These are phyloP conservation scores for Vickermania spadyakhi DNA, from an alignment of 208 protist species.

Conservation along the genomic window DNA sequence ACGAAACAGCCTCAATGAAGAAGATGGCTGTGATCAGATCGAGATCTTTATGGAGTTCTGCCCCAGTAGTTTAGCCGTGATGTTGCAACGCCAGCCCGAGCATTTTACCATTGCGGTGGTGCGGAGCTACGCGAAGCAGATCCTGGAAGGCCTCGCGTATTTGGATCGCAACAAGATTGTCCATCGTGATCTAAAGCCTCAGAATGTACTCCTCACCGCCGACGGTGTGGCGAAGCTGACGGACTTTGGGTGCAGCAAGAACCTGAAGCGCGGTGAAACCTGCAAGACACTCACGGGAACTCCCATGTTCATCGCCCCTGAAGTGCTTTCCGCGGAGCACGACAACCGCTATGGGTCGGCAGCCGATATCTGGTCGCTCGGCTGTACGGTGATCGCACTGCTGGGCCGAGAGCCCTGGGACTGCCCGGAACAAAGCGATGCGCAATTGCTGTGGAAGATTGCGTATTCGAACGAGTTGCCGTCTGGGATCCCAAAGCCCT, in stretches of 20 bases:
- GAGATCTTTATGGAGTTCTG: conserved; percentile 1
- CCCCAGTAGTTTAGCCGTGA: not conserved
- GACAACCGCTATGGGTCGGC: conserved; percentile 42
- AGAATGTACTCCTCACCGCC: conserved; percentile 86
- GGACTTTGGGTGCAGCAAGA: conserved; percentile 92
- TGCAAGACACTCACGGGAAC: conserved; percentile 78
- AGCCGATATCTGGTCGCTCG: conserved; percentile 85
- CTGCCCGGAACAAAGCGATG: conserved; percentile 36
- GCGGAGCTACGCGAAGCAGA: conserved; percentile 79
- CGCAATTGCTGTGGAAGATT: conserved; percentile 79
- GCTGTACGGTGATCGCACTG: conserved; percentile 80
- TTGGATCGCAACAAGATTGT: conserved; percentile 71
- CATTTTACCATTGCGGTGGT: conserved; percentile 59
- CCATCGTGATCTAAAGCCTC: conserved; percentile 88
- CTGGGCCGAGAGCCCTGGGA: conserved; percentile 72
- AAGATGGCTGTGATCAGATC: not conserved
- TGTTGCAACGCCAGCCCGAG: conserved; percentile 8
- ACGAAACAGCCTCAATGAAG: conserved; percentile 8
- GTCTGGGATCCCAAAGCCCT: conserved; percentile 56
- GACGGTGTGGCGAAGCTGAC: conserved; percentile 89
- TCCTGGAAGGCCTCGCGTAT: conserved; percentile 81
- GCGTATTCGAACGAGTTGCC: conserved; percentile 55
- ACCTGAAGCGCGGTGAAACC: conserved; percentile 32
- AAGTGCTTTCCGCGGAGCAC: conserved; percentile 53
- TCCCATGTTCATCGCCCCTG: conserved; percentile 85